phyloP scores from a whole-genome alignment of 495 filamentous ascomycete species.

The Penicillium steckii region DNA sequence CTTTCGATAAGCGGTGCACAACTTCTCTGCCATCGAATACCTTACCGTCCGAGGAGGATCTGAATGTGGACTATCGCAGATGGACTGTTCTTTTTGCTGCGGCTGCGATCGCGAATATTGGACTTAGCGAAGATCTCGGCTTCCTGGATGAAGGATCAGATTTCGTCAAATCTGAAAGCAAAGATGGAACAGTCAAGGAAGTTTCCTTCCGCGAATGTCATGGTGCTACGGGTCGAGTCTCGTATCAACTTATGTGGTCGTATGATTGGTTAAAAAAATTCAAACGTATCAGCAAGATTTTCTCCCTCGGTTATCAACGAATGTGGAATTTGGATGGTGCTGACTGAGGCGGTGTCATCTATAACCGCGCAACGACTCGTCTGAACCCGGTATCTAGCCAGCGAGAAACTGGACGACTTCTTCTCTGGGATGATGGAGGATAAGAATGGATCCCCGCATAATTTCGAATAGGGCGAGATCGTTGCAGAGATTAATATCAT shows the following conservation, averaged over 20 bases:
- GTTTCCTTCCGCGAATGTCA: background rate
- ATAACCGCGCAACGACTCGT: constrained; percentile 27
- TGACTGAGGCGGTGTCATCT: constrained; percentile 35
- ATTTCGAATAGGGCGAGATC: constrained; percentile 24
- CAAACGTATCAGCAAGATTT: constrained; percentile 11
- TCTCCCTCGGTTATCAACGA: constrained; percentile 13
- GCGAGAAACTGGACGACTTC: constrained; percentile 53
- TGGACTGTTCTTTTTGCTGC: background rate
- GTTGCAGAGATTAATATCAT: constrained; percentile 28
- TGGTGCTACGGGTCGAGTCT: background rate
- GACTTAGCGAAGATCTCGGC: background rate
- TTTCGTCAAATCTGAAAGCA: background rate
- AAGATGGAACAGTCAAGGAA: background rate
- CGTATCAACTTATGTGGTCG: constrained; percentile 34
- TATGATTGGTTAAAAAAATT: constrained; percentile 39
- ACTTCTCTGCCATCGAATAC: background rate
- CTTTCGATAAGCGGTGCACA: background rate
- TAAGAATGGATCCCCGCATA: constrained; percentile 34
- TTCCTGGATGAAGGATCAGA: background rate
- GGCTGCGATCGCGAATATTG: background rate
- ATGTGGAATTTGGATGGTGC: constrained; percentile 12
- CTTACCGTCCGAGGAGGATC: background rate
- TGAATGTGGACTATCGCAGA: background rate
- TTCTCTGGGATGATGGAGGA: constrained; percentile 49
- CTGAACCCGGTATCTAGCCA: constrained; percentile 33